A percentile compares a stretch with the other conserved stretches of the same genome.
phyloP scores from a whole-genome alignment of 2,329 filamentous ascomycete genomes.

The Xylaria sp. region DNA sequence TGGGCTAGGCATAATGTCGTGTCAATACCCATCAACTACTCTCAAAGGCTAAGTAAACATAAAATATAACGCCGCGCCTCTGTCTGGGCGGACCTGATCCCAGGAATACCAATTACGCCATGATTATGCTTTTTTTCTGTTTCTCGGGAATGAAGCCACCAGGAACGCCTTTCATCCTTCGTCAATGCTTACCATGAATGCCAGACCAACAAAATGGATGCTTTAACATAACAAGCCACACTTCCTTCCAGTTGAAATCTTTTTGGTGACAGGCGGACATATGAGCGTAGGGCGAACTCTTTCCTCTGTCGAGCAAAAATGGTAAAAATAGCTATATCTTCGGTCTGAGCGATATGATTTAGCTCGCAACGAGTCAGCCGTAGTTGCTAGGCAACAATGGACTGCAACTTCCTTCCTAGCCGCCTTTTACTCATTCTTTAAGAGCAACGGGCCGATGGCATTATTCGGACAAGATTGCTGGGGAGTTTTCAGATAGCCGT shows the following conservation, averaged over 20 bases:
- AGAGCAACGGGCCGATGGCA: too few species aligned
- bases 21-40: conserved; percentile 8
- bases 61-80: conserved; percentile 7
- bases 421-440: too few species aligned
- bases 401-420: too few species aligned
- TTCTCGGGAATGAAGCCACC: conserved; percentile 6
- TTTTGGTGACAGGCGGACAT: too few species aligned
- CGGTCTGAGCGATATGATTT: too few species aligned
- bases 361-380: too few species aligned
- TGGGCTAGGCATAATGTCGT: background rate
- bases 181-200: conserved; percentile 28
- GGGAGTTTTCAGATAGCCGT: too few species aligned
- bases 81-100: conserved; percentile 1
- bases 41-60: conserved; percentile 7
- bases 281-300: too few species aligned
- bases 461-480: too few species aligned
- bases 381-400: too few species aligned
- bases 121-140: conserved; percentile 27
- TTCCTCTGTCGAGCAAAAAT: too few species aligned
- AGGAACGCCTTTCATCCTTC: conserved; percentile 27
- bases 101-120: conserved; percentile 27
- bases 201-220: conserved; percentile 24
- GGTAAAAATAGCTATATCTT: too few species aligned
- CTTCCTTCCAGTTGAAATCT: background rate
- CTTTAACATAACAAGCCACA: conserved; percentile 13